Base-by-base conservation (phyloP, 257 asterid genomes). In the Salvia miltiorrhiza region DNA sequence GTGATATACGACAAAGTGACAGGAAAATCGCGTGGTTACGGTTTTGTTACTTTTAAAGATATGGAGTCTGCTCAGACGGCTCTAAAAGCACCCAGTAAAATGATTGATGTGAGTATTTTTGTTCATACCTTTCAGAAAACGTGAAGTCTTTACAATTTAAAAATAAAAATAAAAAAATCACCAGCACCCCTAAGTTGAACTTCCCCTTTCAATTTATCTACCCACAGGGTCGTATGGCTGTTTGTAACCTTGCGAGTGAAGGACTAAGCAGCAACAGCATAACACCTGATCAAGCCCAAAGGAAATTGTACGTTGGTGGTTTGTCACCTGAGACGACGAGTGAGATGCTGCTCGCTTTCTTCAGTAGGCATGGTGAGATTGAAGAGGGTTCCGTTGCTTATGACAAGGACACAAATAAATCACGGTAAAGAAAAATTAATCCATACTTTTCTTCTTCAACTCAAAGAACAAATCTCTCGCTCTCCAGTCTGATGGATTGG, bases 371-470 rank as follows among this genome's bases (percentile, higher is more conserved):
- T 41, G 96, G 97, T 61, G 90, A 81, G 41, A 88, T 90, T 67
- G 97, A 90, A 77, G 97, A 90, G 81, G 97, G 97, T 59, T 90
- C 96, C 32, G 96, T 90, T 77, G 96, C 97, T 28, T 88, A 86
- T 75, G 92, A 88, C 73, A 88, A 90, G 84, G 95, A 90, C 35
- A 52, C 90, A 7, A 85, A 79, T 66, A 90, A 70, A 79, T 87
- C 97, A 17, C 96, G 97, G 97, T 90, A 74, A 71, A 47, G 3
- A 9, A 37, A 30, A 26, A 26, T 26, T 26, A 26, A 50, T 68
- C 49, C 62, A 12, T 62, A 2, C 39, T 70, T 63, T 58, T 33
- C 62, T n/a, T 73, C 55, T 69, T 69, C 35, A 30, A 1, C 50
- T 35, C 3, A 39, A 63, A 45, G 17, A 33, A 35, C 17, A 14